Evolutionary conservation across 306 rosid species (phyloP).

Genomic region (Phaseolus lunatus): DNA sequence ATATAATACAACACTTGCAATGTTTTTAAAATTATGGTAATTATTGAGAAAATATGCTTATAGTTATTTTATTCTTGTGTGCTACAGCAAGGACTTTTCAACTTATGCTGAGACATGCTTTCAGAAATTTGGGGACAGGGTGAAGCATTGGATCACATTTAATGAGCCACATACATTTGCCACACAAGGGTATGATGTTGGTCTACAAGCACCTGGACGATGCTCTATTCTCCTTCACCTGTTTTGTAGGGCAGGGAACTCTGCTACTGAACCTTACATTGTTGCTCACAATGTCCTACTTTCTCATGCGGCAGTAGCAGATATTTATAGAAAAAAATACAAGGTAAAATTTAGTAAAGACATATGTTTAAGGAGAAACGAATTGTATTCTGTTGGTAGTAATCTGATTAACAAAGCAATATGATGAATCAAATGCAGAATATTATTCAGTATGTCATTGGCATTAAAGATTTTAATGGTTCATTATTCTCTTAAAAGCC

Average conservation of each 20-base stretch:
- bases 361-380: background rate
- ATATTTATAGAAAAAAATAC: conserved; percentile 73
- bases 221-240: conserved; percentile 74
- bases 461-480: background rate
- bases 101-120: conserved; percentile 83
- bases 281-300: conserved; percentile 84
- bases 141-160: conserved; percentile 95
- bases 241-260: conserved; percentile 77
- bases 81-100: conserved; percentile 76
- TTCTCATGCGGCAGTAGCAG: conserved; percentile 67
- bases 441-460: too few species aligned
- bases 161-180: conserved; percentile 90
- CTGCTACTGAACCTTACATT: conserved; percentile 84
- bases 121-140: conserved; percentile 90
- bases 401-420: background rate
- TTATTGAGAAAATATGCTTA: background rate
- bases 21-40: conserved; percentile 10
- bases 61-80: conserved; percentile 8
- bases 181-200: conserved; percentile 84
- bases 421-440: background rate
- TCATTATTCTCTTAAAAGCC: background rate
- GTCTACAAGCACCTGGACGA: conserved; percentile 90
- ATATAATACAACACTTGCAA: conserved; percentile 1
- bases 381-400: background rate
- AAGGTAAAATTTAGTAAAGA: conserved; percentile 55